Conservation (phyloP, 179 eudicot genomes). For the Silene vulgaris region DNA sequence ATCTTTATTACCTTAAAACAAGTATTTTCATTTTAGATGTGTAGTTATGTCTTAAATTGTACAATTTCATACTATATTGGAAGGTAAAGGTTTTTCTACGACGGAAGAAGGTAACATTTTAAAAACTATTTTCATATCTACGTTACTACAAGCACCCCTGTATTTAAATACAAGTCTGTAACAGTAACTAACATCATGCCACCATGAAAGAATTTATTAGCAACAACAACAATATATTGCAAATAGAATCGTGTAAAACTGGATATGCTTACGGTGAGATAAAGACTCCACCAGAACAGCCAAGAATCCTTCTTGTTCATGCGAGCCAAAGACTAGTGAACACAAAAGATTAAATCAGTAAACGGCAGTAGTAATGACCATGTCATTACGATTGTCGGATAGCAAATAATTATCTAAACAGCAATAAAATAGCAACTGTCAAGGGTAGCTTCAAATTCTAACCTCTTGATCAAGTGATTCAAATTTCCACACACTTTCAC, state of each 20-base stretch:
- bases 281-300: conserved; percentile 99
- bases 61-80: no score
- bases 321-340: conserved; percentile 72
- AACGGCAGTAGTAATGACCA: neutral
- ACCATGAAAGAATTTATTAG: neutral
- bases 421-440: neutral
- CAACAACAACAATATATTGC: neutral
- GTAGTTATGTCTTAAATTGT: no score
- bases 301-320: conserved; percentile 97
- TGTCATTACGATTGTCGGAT: neutral
- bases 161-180: neutral
- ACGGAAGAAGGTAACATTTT: neutral
- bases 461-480: conserved; percentile 99
- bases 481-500: conserved; percentile 93
- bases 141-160: neutral
- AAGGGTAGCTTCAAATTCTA: conserved; percentile 16
- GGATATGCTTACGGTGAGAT: conserved; percentile 56
- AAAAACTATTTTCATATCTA: neutral
- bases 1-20: no score
- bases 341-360: conserved; percentile 21
- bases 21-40: no score
- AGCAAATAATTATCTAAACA: neutral
- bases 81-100: no score
- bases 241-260: neutral
- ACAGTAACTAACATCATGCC: neutral